Evolutionary conservation across 2,329 filamentous ascomycete genomes (phyloP), one percentile per base, ranked within the genome.

Genomic region (Elsinoe fawcettii): DNA sequence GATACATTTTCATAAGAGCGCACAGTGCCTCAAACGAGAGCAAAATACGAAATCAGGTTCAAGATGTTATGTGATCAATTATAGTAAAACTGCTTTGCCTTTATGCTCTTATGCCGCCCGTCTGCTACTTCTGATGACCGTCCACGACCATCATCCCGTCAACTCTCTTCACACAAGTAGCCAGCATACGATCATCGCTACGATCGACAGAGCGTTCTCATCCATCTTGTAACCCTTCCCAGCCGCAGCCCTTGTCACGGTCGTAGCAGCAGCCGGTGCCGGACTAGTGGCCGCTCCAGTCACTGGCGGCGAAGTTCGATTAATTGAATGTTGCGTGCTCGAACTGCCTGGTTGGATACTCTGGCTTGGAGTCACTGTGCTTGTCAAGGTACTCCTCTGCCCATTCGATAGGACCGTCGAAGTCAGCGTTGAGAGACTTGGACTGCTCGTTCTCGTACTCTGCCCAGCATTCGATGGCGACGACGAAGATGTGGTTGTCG

Each of bases 51-150:
- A n/a, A n/a, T n/a, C n/a, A n/a, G n/a, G n/a, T n/a, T n/a, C n/a
- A 25, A 53, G 34, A 53, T 53, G 18, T 25, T 39, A 53, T 34
- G 30, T 37, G 49, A 53, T 53, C 16, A 37, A 53, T 39, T 53
- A 53, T 53, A 7, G 16, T 37, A 36, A 25, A 12, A 8, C 18
- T 39, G 27, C 49, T 23, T 22, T 23, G 11, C 30, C 32, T 2
- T 23, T 5, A 2, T 9, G n/a, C 20, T 9, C 41, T 16, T 20
- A 30, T 5, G 5, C 27, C 9, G 27, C 5, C 27, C 27, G 9
- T 9, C 27, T 9, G 27, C 27, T 30, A 9, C 27, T 30, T 30
- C 5, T 9, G 5, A 30, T 30, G 5, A 30, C 27, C 27, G 9
- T 30, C 27, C 27, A 30, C 27, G 27, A 30, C 27, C 27, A 30